These are phyloP conservation scores for Pneumocystis sp. DNA, from an alignment of 1,139 yeast genomes.

Conservation along the genomic window DNA sequence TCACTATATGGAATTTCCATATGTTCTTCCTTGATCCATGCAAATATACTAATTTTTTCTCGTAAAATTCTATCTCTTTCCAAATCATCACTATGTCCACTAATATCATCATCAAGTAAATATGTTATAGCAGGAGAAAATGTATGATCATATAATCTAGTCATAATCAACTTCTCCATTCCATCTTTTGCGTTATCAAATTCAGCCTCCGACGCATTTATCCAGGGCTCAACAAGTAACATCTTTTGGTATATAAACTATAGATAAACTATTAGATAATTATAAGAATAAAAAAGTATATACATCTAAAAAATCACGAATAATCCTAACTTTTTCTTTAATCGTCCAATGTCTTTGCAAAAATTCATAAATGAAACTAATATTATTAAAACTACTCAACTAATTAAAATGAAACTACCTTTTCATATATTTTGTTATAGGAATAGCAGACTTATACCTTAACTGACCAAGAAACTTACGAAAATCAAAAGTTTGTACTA, in stretches of 20 bases:
- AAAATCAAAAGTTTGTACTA: conserved; percentile 50
- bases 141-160: conserved; percentile 59
- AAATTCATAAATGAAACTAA: conserved; percentile 48
- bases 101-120: conserved; percentile 30
- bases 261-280: not conserved
- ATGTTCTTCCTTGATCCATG: conserved; percentile 67
- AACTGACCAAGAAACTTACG: conserved; percentile 62
- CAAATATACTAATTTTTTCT: conserved; percentile 46
- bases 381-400: conserved; percentile 17
- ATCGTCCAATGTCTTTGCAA: conserved; percentile 56
- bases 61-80: conserved; percentile 43
- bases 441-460: conserved; percentile 66
- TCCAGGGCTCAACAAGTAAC: conserved; percentile 57
- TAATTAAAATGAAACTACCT: conserved; percentile 25
- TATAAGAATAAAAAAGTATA: conserved; percentile 2
- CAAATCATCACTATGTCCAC: conserved; percentile 46
- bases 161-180: conserved; percentile 82
- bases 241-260: conserved; percentile 54
- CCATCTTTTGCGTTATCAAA: conserved; percentile 76
- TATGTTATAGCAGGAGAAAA: conserved; percentile 57
- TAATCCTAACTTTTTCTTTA: conserved; percentile 61
- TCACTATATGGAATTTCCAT: conserved; percentile 39
- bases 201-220: conserved; percentile 43
- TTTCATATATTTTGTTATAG: conserved; percentile 70
- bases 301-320: conserved; percentile 47